Percentiles rank a stretch among this genome's conserved stretches.
These are phyloP conservation scores for Dactylonectria estremocensis DNA, from an alignment of 2,329 filamentous ascomycete species.

Conservation along the genomic window DNA sequence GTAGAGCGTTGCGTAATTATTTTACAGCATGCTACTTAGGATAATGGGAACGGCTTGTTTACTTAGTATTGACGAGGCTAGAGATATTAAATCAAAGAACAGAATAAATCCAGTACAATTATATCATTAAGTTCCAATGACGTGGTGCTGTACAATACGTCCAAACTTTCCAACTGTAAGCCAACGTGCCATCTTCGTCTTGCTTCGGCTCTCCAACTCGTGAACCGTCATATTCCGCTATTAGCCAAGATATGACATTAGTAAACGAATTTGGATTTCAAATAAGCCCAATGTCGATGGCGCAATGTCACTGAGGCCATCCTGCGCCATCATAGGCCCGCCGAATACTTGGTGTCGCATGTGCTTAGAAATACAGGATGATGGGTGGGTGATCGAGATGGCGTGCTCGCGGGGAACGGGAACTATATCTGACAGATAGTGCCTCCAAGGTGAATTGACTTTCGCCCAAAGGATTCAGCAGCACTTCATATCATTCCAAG, in stretches of 20 bases:
- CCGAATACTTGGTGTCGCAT: not conserved
- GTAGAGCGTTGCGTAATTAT: not conserved
- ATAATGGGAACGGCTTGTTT: not conserved
- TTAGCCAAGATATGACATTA: not conserved
- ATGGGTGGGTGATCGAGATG: not conserved
- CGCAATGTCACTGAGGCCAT: not conserved
- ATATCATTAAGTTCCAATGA: not conserved
- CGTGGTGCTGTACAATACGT: not conserved
- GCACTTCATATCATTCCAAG: not conserved
- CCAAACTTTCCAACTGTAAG: not conserved
- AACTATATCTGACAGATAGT: not conserved
- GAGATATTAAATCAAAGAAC: not conserved
- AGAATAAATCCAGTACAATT: not conserved
- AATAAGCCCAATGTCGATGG: not conserved
- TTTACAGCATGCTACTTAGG: not conserved
- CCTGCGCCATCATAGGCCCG: not conserved
- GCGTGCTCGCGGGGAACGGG: not conserved
- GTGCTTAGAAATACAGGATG: not conserved
- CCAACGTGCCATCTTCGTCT: not conserved
- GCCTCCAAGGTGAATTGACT: not conserved
- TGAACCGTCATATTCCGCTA: not conserved
- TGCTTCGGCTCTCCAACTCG: not conserved
- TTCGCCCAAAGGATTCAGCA: too few relatives aligned
- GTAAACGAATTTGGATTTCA: not conserved
- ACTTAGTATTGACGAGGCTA: too few relatives aligned